A percentile compares a stretch with the other conserved stretches of the same genome.
Evolutionary conservation across 305 asterid genomes (phyloP).

Genomic region (Plantago coronopus): DNA sequence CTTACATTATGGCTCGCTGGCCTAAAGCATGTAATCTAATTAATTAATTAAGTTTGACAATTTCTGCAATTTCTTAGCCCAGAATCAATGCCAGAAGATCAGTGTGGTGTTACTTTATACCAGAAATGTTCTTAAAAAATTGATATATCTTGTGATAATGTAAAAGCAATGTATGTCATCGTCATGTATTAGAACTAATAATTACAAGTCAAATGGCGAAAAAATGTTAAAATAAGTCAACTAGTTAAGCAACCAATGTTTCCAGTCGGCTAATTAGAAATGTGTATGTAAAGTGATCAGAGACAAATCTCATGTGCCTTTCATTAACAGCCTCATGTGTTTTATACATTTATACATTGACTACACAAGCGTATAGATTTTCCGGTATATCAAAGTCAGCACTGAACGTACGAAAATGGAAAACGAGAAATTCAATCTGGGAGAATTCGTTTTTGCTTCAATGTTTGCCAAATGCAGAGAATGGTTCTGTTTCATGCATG

Average conservation of each 20-base stretch:
- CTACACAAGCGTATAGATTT: too few species aligned
- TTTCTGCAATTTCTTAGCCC: constrained; percentile 28
- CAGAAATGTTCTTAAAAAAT: too few species aligned
- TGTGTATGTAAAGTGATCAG: constrained; percentile 22
- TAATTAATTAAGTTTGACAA: too few species aligned
- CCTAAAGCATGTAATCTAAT: too few species aligned
- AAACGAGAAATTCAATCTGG: too few species aligned
- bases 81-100: constrained; percentile 33
- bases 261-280: constrained; percentile 29
- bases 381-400: too few species aligned
- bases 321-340: background rate
- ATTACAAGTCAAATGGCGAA: constrained; percentile 34
- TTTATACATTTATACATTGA: background rate
- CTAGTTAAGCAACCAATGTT: constrained; percentile 27
- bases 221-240: constrained; percentile 12
- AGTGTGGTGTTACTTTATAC: constrained; percentile 19
- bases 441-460: too few species aligned
- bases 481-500: too few species aligned
- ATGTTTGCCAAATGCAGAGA: too few species aligned
- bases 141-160: constrained; percentile 12
- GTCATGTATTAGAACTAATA: too few species aligned
- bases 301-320: constrained; percentile 11
- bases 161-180: constrained; percentile 24
- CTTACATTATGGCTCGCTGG: too few species aligned
- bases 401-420: too few species aligned